Conservation (phyloP, 768 basidiomycete species). For the Boletus vinaceobasis region DNA sequence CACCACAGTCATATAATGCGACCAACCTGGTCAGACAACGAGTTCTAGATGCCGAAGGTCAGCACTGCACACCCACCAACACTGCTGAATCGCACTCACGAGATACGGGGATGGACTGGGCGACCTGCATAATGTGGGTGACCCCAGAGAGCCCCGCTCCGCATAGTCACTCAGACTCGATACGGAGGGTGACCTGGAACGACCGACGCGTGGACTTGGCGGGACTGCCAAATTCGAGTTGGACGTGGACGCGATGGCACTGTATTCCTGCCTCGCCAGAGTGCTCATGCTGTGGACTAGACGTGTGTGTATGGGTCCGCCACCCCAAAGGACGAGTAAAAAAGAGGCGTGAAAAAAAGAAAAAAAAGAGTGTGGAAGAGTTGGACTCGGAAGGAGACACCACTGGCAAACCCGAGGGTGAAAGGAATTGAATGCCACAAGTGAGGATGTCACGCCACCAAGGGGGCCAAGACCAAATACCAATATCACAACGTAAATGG, state of each 20-base stretch:
- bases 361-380: conserved; percentile 18
- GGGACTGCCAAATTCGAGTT: conserved; percentile 20
- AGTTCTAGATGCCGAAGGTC: conserved; percentile 18
- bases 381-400: conserved; percentile 8
- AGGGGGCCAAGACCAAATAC: neutral
- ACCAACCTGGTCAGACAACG: conserved; percentile 26
- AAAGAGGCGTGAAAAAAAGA: neutral
- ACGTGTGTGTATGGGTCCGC: neutral
- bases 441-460: neutral
- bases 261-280: conserved; percentile 26
- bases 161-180: conserved; percentile 14
- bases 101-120: conserved; percentile 27
- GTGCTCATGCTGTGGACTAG: conserved; percentile 22
- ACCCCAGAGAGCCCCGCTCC: conserved; percentile 16
- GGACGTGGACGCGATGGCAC: conserved; percentile 23
- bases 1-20: neutral
- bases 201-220: conserved; percentile 12
- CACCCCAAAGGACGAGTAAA: neutral
- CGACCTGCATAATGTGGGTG: conserved; percentile 15
- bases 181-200: conserved; percentile 19
- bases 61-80: neutral
- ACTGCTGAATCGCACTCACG: conserved; percentile 13
- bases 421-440: neutral
- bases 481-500: conserved; percentile 11
- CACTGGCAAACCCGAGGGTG: neutral